These are phyloP conservation scores for Pelargonium nanum DNA, from an alignment of 345 rosid genomes.

Conservation along the genomic window DNA sequence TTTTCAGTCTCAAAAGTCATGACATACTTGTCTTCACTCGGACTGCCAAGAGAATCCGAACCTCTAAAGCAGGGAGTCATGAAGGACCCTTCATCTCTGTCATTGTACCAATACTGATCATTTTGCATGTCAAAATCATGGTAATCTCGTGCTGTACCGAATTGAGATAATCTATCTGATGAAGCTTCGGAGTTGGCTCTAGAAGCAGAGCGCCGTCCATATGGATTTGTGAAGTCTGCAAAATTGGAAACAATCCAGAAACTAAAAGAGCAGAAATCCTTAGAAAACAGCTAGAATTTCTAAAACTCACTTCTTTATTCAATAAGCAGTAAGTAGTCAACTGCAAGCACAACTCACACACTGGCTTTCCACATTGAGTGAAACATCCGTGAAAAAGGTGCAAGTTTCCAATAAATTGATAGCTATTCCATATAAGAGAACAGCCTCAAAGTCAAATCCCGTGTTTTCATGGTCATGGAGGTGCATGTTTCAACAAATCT, in stretches of 20 bases:
- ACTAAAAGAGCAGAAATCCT: neutral
- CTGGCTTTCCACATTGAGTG: neutral
- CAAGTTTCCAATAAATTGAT: slow-evolving; percentile 1
- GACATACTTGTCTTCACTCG: slow-evolving; percentile 71
- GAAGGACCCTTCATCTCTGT: slow-evolving; percentile 56
- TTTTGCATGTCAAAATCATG: slow-evolving; percentile 55
- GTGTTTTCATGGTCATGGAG: neutral
- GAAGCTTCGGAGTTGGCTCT: slow-evolving; percentile 47
- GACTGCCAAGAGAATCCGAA: slow-evolving; percentile 47
- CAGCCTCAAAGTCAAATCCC: neutral
- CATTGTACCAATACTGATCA: slow-evolving; percentile 46
- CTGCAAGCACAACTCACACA: neutral
- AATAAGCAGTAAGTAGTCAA: neutral
- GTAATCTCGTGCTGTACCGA: slow-evolving; percentile 78
- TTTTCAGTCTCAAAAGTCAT: slow-evolving; percentile 31
- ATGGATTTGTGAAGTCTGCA: slow-evolving; percentile 81
- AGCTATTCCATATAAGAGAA: neutral
- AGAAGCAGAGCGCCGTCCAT: slow-evolving; percentile 60
- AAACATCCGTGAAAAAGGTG: neutral
- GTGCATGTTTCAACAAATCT: neutral
- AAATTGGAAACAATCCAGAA: slow-evolving; percentile 5
- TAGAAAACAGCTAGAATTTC: neutral
- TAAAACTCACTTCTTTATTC: too few species aligned
- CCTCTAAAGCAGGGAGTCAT: slow-evolving; percentile 56
- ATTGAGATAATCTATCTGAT: slow-evolving; percentile 63